Conservation (phyloP, 306 rosid species). For the Senna tora region DNA sequence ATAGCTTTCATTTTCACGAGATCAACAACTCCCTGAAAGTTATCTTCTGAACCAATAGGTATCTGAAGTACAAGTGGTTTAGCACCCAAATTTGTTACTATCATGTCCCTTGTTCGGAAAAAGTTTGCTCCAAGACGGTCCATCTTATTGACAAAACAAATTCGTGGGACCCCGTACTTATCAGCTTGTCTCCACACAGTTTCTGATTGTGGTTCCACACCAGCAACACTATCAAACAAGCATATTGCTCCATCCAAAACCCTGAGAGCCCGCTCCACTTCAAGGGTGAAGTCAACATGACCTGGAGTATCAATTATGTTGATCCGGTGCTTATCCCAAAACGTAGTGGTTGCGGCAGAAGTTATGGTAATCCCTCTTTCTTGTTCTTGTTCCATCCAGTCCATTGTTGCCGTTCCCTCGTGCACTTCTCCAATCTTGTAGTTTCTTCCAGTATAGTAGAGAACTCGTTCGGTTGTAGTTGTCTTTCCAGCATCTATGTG, state of each 20-base stretch:
- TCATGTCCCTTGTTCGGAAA: slow-evolving; percentile 95
- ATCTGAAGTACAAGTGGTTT: slow-evolving; percentile 89
- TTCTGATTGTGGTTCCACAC: slow-evolving; percentile 97
- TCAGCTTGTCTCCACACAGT: slow-evolving; percentile 99
- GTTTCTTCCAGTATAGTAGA: slow-evolving; percentile 90
- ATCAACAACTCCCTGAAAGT: slow-evolving; percentile 81
- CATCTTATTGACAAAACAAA: slow-evolving; percentile 96
- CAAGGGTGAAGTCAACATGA: slow-evolving; percentile 93
- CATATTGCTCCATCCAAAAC: slow-evolving; percentile 98
- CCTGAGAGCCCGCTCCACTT: slow-evolving; percentile 96
- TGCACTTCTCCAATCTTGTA: slow-evolving; percentile 98
- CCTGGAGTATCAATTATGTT: slow-evolving; percentile 98
- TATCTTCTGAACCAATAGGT: slow-evolving; percentile 90
- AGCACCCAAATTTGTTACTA: slow-evolving; percentile 90
- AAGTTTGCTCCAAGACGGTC: slow-evolving; percentile 98
- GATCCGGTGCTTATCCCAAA: slow-evolving; percentile 90
- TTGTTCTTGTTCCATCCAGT: slow-evolving; percentile 99
- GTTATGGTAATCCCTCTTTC: slow-evolving; percentile 99
- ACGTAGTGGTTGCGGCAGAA: slow-evolving; percentile 97
- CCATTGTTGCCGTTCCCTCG: slow-evolving; percentile 98
- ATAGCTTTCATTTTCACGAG: slow-evolving; percentile 92
- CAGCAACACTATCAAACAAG: slow-evolving; percentile 97
- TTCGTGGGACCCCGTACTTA: slow-evolving; percentile 91
- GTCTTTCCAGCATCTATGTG: slow-evolving; percentile 98
- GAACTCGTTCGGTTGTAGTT: slow-evolving; percentile 85